Evolutionary conservation across 2,329 filamentous ascomycete species (phyloP).

Genomic region (Aspergillus ruber): DNA sequence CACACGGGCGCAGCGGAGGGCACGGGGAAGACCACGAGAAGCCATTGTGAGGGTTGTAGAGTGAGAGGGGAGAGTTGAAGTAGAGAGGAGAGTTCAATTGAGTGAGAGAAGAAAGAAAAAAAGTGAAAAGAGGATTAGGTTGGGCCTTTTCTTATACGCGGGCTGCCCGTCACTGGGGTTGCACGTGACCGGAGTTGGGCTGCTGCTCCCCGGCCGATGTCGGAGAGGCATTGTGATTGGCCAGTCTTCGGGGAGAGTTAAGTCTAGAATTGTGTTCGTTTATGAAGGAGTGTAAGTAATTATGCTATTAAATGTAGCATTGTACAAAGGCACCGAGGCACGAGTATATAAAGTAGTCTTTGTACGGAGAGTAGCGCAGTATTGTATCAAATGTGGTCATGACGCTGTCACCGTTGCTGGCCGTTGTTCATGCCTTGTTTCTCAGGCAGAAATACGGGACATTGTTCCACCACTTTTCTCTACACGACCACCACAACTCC

Average conservation of each 20-base stretch:
- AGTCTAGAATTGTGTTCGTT: too few species aligned
- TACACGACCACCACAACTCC: too few species aligned
- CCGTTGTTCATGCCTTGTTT: too few species aligned
- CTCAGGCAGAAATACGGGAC: not conserved
- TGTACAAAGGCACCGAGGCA: too few species aligned
- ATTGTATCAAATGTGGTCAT: too few species aligned
- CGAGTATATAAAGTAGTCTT: too few species aligned
- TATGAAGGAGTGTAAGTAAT: too few species aligned
- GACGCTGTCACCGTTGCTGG: too few species aligned
- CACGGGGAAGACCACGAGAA: slow-evolving; percentile 47
- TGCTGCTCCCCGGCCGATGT: slow-evolving; percentile 22
- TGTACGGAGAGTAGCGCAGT: too few species aligned
- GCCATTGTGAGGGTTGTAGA: slow-evolving; percentile 35
- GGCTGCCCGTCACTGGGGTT: not conserved
- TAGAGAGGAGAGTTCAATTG: slow-evolving; percentile 7
- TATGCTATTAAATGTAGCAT: too few species aligned
- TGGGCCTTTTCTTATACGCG: slow-evolving; percentile 4
- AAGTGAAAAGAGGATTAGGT: not conserved
- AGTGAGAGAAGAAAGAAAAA: slow-evolving; percentile 11
- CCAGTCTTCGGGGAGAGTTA: not conserved
- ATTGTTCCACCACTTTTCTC: not conserved
- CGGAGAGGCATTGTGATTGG: slow-evolving; percentile 7
- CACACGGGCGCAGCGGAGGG: slow-evolving; percentile 53
- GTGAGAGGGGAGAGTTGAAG: slow-evolving; percentile 7
- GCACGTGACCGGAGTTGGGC: slow-evolving; percentile 24